Evolutionary conservation across 176 grass and related monocot genomes (phyloP).

Genomic region (Cenchrus americanus): DNA sequence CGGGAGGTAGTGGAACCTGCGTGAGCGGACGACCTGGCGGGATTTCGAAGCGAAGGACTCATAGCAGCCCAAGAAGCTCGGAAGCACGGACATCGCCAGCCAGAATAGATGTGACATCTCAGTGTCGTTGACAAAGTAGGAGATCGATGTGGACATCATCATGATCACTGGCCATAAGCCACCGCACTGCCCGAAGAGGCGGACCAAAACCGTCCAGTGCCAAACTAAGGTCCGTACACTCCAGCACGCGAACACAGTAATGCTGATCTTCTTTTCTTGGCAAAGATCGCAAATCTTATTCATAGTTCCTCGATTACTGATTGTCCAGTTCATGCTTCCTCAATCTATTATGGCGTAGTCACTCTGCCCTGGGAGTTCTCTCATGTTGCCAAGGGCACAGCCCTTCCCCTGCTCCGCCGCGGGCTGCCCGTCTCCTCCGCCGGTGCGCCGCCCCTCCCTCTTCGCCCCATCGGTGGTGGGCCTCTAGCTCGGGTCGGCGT

Average conservation of each 20-base stretch:
- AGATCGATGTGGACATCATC: conserved; percentile 85
- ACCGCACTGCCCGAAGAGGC: conserved; percentile 57
- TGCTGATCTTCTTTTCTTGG: conserved; percentile 27
- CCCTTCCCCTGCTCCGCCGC: too few relatives aligned
- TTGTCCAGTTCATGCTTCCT: conserved; percentile 31
- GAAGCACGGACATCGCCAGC: background rate
- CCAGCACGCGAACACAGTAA: background rate
- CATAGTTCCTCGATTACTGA: conserved; percentile 23
- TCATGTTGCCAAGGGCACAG: background rate
- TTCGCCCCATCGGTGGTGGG: too few relatives aligned
- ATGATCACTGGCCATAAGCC: conserved; percentile 71
- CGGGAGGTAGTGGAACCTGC: conserved; percentile 58
- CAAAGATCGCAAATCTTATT: conserved; percentile 4
- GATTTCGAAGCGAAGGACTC: conserved; percentile 38
- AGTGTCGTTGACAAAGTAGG: conserved; percentile 52
- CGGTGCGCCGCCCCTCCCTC: too few relatives aligned
- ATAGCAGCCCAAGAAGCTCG: conserved; percentile 31
- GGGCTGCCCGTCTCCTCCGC: too few relatives aligned
- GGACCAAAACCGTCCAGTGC: conserved; percentile 59
- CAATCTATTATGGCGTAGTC: conserved; percentile 6
- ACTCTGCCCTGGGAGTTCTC: conserved; percentile 42
- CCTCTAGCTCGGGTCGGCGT: too few relatives aligned
- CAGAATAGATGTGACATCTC: conserved; percentile 47
- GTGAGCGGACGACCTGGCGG: conserved; percentile 38
- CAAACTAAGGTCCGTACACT: conserved; percentile 65